Evolutionary conservation across 73 alveolate genomes (phyloP), one percentile per base, ranked within the genome.

Genomic region (Blepharisma stoltei): DNA sequence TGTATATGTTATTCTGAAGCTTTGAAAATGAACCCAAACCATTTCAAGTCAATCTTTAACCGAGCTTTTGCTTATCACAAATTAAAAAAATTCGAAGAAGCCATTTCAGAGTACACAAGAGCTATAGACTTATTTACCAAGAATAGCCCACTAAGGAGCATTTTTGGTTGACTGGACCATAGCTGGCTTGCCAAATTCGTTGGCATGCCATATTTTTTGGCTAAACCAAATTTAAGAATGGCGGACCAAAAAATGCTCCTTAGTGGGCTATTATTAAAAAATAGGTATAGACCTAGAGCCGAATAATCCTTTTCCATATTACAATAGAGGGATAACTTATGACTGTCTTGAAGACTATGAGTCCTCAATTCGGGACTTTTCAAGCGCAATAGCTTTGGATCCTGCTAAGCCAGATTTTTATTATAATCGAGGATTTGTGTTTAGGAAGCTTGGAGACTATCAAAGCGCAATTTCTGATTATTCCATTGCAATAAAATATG

Each of bases 11-110:
- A 92, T 81, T 70, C 94, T 0, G 78, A 86, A 55, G 94, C 98
- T 6, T 80, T 92, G 4, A 88, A 86, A 68, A 81, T 89, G n/a
- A 41, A 78, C 81, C 94, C 96, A 0, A 75, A 66, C 6, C 96
- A 92, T 71, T 92, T 92, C 80, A 92, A 92, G 54, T 92, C 96
- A 3, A 69, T 92, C 6, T 92, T 96, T 75, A 93, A 83, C 80
- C 78, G 99, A 83, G 99, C 98, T 7, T 96, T 96, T 84, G 99
- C 99, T 20, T 91, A 82, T 77, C 99, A 96, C 86, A 96, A 96
- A 86, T 60, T 96, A 67, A 94, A 95, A 18, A 91, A 94, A 85
- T 96, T 88, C 77, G 97, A 94, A 54, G 81, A 82, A n/a, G 99
- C 99, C 4, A 96, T 92, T 43, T 65, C 46, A 46, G 98, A 94